phyloP scores from a whole-genome alignment of 164 flowering plant species.

The Macadamia tetraphylla region DNA sequence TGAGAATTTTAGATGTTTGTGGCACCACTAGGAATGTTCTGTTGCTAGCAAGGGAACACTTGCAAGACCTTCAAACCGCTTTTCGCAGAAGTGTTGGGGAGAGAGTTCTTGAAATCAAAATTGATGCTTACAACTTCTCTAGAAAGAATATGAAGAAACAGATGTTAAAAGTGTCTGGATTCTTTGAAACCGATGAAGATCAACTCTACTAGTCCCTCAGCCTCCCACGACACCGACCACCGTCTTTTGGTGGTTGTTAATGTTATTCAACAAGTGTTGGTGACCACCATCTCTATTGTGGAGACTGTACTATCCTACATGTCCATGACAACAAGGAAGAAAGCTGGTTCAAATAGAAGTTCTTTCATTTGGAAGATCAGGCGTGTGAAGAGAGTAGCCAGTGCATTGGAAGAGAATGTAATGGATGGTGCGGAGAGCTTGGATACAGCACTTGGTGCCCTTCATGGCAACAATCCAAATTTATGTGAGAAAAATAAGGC shows the following conservation, averaged over 20 bases:
- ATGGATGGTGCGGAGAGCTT: slow-evolving; percentile 2
- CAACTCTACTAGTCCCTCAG: slow-evolving; percentile 8
- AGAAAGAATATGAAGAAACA: slow-evolving; percentile 13
- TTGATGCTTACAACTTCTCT: slow-evolving; percentile 3
- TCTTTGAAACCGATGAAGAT: slow-evolving; percentile 15
- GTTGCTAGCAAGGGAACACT: slow-evolving; percentile 16
- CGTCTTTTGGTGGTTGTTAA: slow-evolving; percentile 34
- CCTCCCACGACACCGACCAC: slow-evolving; percentile 14
- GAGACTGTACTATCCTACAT: slow-evolving; percentile 43
- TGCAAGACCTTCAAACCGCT: slow-evolving; percentile 19
- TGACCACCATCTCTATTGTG: slow-evolving; percentile 32
- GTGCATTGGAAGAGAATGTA: slow-evolving; percentile 8
- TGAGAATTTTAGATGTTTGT: slow-evolving; percentile 17
- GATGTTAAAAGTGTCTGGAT: slow-evolving; percentile 16
- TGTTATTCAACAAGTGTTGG: slow-evolving; percentile 43
- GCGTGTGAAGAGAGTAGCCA: slow-evolving; percentile 12
- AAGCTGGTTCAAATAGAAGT: slow-evolving; percentile 5
- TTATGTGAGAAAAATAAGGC: slow-evolving; percentile 17
- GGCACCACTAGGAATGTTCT: slow-evolving; percentile 18
- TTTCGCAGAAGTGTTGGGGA: slow-evolving; percentile 17
- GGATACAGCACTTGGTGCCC: neutral
- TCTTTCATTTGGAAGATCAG: slow-evolving; percentile 10
- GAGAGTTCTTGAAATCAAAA: neutral
- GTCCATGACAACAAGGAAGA: slow-evolving; percentile 29
- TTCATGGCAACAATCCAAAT: slow-evolving; percentile 2